Base-by-base conservation (phyloP, 768 basidiomycete genomes). In the Peribolospora kevripleyi region DNA sequence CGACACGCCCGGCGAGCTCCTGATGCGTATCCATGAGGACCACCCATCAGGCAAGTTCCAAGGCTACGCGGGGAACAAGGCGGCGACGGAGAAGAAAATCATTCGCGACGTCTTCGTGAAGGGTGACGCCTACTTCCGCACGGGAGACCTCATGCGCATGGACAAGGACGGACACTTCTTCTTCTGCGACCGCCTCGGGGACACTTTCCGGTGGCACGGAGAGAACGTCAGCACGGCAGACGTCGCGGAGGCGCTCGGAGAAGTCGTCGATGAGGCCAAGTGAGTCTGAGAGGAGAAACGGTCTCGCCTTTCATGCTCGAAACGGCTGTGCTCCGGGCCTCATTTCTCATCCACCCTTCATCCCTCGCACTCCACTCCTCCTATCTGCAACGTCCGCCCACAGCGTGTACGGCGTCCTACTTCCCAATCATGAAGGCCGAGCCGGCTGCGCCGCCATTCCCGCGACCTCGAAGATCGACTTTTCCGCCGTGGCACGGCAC, bases 371-470 rank as follows among this genome's bases (percentile, higher is more conserved):
- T 25, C 25, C 25, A 25, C 25, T 1, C 25, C 25, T 25, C 1
- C 25, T 25, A 25, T 25, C 25, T 25, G 25, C 25, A 25, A 25
- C 25, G 25, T 25, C 25, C 25, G 25, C 42, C 3, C 25, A 3
- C 42, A 13, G 25, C 3, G 3, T 38, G 1, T 1, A 11, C 36
- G 10, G 5, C 55, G 13, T 6, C 7, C 2, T 37, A 54, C 57
- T 61, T 8, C 60, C 60, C 1, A 42, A 48, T 1, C 56, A 61
- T 47, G 60, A 61, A 9, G 60, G 60, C 8, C 54, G 58, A 7
- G 60, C 60, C 4, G 60, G 60, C 1, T 61, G 60, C 42, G 60
- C 54, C 13, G 60, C 60, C 1, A 55, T 61, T 7, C 56, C 58
- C 4, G 37, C 36, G 1, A 9, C 39, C 5, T n/a, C 36, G 5